phyloP scores from a whole-genome alignment of 2,329 filamentous ascomycete genomes.

The Colletotrichum ledebouriae region DNA sequence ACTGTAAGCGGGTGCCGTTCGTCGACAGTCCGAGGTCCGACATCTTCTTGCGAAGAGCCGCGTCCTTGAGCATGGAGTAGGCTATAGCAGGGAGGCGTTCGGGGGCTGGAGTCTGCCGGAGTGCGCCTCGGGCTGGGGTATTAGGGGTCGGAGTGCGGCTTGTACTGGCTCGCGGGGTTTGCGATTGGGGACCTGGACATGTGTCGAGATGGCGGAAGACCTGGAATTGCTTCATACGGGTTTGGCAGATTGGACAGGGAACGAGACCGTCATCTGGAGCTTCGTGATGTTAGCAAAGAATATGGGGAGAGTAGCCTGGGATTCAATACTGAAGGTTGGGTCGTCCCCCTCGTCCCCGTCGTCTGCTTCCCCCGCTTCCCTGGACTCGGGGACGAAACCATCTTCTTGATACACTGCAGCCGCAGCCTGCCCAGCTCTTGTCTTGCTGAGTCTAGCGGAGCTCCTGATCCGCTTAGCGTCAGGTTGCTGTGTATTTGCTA shows the following conservation, averaged over 20 bases:
- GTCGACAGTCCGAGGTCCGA: conserved; percentile 82
- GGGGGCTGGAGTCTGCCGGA: conserved; percentile 51
- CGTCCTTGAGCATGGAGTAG: conserved; percentile 89
- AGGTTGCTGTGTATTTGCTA: conserved; percentile 43
- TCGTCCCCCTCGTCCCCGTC: conserved; percentile 25
- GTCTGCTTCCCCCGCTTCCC: conserved; percentile 26
- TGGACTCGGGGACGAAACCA: conserved; percentile 28
- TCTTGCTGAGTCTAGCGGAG: conserved; percentile 63
- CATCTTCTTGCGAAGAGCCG: conserved; percentile 83
- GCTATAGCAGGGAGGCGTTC: conserved; percentile 84
- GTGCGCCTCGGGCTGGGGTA: conserved; percentile 50
- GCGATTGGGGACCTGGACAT: conserved; percentile 59
- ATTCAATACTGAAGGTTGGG: conserved; percentile 25
- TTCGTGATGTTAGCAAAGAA: conserved; percentile 37
- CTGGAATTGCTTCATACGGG: conserved; percentile 81
- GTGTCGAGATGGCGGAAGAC: conserved; percentile 87
- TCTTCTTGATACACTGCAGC: conserved; percentile 49
- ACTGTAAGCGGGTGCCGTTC: conserved; percentile 74
- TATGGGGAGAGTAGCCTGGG: neutral
- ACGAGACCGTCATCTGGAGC: conserved; percentile 79
- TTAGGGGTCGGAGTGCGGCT: conserved; percentile 16
- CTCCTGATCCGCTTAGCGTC: conserved; percentile 65
- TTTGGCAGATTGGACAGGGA: conserved; percentile 84
- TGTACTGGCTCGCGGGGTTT: neutral
- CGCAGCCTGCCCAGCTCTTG: conserved; percentile 54